Percentiles rank a stretch among this genome's conserved stretches.
These are phyloP conservation scores for Yueomyces sinensis DNA, from an alignment of 805 yeast genomes.

Conservation along the genomic window DNA sequence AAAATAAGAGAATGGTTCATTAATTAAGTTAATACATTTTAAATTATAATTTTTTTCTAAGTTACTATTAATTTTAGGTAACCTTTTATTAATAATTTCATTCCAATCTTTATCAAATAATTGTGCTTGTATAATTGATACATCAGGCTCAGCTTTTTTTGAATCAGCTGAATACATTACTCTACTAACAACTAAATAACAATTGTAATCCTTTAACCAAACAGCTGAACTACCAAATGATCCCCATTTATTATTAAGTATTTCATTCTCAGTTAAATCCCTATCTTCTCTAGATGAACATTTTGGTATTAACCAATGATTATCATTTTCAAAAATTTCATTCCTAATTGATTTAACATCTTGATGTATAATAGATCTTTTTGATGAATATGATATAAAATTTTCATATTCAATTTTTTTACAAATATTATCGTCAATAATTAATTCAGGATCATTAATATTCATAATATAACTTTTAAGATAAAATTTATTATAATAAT, in stretches of 20 bases:
- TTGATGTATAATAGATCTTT: constrained; percentile 3
- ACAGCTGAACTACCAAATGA: constrained; percentile 38
- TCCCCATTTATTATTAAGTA: constrained; percentile 26
- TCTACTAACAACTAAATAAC: constrained; percentile 35
- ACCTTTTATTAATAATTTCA: constrained; percentile 21
- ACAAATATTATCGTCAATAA: no score
- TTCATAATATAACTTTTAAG: no score
- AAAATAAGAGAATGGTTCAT: not conserved
- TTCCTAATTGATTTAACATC: constrained; percentile 4
- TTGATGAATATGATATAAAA: constrained; percentile 3
- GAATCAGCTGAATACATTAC: constrained; percentile 26
- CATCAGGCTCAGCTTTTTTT: constrained; percentile 25
- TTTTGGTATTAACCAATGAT: constrained; percentile 1
- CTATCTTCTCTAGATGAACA: constrained; percentile 2
- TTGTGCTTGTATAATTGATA: constrained; percentile 32
- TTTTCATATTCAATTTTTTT: constrained; percentile 5
- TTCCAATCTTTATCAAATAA: constrained; percentile 34
- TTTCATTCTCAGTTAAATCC: constrained; percentile 3
- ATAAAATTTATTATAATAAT: no score
- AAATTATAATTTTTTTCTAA: not conserved
- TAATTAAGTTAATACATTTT: not conserved
- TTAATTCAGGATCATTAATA: no score
- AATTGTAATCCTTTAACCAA: constrained; percentile 38
- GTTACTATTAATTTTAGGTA: not conserved
- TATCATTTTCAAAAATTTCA: not conserved